These are phyloP conservation scores for Aureobasidium sp. DNA, from an alignment of 2,329 filamentous ascomycete genomes.

Conservation along the genomic window DNA sequence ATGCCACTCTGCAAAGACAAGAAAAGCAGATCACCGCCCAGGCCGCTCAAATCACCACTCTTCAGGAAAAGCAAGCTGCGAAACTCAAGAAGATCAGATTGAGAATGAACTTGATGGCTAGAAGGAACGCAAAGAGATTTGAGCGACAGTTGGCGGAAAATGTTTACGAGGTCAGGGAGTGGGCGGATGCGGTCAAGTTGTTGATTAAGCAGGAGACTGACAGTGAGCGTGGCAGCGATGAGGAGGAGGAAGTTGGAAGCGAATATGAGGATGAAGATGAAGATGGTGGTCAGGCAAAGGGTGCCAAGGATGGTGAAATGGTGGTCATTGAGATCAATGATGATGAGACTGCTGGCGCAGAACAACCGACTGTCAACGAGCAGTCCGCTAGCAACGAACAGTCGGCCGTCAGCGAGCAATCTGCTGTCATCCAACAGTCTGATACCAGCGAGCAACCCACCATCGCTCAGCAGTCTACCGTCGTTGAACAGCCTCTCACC, in stretches of 20 bases:
- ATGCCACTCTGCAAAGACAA: background rate
- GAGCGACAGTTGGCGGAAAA: background rate
- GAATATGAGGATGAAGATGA: background rate
- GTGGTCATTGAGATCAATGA: background rate
- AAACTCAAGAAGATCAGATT: background rate
- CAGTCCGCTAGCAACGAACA: background rate
- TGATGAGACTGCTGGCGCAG: background rate
- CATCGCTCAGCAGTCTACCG: background rate
- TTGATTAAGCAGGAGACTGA: background rate
- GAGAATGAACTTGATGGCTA: background rate
- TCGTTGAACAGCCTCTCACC: background rate
- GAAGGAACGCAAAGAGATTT: background rate
- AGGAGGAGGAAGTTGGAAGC: background rate
- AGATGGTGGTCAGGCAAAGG: background rate
- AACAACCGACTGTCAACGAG: background rate
- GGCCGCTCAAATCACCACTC: background rate
- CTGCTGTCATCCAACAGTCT: background rate
- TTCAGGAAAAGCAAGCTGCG: background rate
- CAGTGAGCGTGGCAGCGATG: background rate
- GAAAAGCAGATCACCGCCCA: background rate
- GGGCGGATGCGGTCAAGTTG: background rate
- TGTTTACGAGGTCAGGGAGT: fast-evolving
- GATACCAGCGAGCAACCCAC: background rate
- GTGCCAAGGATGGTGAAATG: background rate
- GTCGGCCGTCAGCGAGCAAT: background rate